Evolutionary conservation across 139 green algal species (phyloP), one percentile per base, ranked within the genome.

Genomic region (Haematococcus sp.): DNA sequence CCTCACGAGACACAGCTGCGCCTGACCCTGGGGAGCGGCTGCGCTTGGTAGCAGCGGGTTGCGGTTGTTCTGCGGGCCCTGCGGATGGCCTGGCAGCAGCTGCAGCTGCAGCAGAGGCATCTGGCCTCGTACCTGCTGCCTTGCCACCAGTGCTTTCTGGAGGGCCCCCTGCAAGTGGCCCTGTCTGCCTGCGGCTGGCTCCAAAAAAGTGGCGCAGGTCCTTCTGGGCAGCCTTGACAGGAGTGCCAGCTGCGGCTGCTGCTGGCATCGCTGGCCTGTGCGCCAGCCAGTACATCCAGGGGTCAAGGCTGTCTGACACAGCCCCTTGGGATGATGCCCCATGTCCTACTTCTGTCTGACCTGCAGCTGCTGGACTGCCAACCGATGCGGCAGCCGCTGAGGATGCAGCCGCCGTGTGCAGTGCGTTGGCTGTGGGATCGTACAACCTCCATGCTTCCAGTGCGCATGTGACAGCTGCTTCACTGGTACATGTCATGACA

Each of bases 401-500:
- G n/a, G n/a, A n/a, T n/a, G n/a, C n/a, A n/a, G n/a, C n/a, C n/a
- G n/a, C n/a, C n/a, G n/a, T n/a, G n/a, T n/a, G n/a, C n/a, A n/a
- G n/a, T n/a, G 55, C 19, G 17, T 7, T 35, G 59, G 27, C 16
- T n/a, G 59, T 7, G 17, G 27, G n/a, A 4, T 40, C 17, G 65
- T 78, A 73, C 58, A 44, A 3, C 13, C 44, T 70, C 78, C 78
- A 84, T 2, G 64, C 40, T 1, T 31, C 25, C 25, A 81, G 25
- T 15, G 79, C 79, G 1, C 28, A 65, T 4, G 31, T 49, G 2
- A 61, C 66, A 11, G 78, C 56, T 1, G 27, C 49, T 46, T 74
- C 68, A 11, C 28, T 76, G 11, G 5, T 54, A 68, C 75, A 82
- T 25, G 49, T 70, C 77, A 90, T 81, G 46, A 93, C 63, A 17